Conservation (phyloP, 2,329 filamentous ascomycete genomes). For the Aspergillus felis region DNA sequence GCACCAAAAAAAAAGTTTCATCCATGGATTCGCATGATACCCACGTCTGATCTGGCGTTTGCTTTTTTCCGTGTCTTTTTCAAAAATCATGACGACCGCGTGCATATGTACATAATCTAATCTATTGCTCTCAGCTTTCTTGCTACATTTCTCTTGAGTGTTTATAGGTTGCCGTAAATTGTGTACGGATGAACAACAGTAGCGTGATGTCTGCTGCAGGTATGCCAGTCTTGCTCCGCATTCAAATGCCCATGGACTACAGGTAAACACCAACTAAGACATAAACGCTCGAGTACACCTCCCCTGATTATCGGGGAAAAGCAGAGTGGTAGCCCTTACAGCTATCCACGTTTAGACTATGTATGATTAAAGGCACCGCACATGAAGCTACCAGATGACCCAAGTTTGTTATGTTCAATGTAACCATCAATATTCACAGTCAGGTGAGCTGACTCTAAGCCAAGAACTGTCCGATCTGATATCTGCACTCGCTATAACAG, state of each 20-base stretch:
- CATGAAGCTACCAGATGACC: neutral
- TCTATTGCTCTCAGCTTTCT: neutral
- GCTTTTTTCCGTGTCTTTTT: neutral
- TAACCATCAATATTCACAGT: neutral
- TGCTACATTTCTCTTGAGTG: neutral
- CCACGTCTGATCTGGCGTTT: constrained; percentile 3
- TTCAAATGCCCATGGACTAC: too few relatives aligned
- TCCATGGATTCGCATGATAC: neutral
- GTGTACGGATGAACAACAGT: neutral
- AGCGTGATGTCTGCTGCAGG: neutral
- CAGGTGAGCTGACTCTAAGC: neutral
- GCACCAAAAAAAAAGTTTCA: neutral
- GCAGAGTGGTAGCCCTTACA: neutral
- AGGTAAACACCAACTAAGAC: too few relatives aligned
- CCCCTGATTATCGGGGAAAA: neutral
- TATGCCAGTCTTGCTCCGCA: neutral
- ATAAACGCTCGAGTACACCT: neutral
- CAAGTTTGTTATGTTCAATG: neutral
- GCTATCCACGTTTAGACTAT: neutral
- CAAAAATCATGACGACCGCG: neutral
- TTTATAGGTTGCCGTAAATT: neutral
- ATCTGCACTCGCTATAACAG: neutral
- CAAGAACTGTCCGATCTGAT: neutral
- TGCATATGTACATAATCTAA: neutral
- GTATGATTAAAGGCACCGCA: neutral